Evolutionary conservation across 2,329 filamentous ascomycete genomes (phyloP), one percentile per base, ranked within the genome.

Genomic region (Pyrenochaeta sp.): DNA sequence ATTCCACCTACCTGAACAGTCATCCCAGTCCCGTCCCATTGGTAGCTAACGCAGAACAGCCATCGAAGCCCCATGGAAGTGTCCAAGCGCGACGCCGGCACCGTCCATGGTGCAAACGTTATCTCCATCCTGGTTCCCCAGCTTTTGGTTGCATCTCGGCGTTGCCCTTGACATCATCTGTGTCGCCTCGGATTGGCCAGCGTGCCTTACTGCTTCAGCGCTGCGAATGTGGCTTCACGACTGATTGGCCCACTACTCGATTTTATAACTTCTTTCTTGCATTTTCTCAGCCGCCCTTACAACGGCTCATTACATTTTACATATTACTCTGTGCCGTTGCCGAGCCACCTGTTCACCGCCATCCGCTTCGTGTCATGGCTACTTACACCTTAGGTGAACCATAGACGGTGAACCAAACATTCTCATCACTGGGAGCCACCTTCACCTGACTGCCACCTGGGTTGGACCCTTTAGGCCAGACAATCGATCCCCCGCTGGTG

Each of bases 361-460:
- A 3, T 2, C n/a, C 13, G 11, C 2, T 15, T 30, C n/a, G 7
- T 6, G 10, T 29, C 20, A 17, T 17, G 18, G 7, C 24, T 24
- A 1, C 29, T 40, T 23, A 36, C 15, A 14, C 6, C 13, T n/a
- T 21, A 21, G 35, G 35, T 18, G 39, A 22, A 17, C 26, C 47
- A 48, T 48, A 55, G 20, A 61, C 49, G 3, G 53, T 60, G 19
- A 67, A 58, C 15, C 60, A 57, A 6, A 66, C 38, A 39, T 64
- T 55, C 7, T 59, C 53, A 18, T 55, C 44, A 22, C 48, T 58
- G 19, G 43, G 35, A 8, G 47, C 40, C 3, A 49, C 49, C 19
- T 59, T 59, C 2, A 60, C 52, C 26, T 63, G 59, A 28, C 49
- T 60, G 4, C 58, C 60, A 20, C 53, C 58, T 21, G 56, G 57